Evolutionary conservation across 2,329 filamentous ascomycete species (phyloP).

Genomic region (Colletotrichum viniferum): DNA sequence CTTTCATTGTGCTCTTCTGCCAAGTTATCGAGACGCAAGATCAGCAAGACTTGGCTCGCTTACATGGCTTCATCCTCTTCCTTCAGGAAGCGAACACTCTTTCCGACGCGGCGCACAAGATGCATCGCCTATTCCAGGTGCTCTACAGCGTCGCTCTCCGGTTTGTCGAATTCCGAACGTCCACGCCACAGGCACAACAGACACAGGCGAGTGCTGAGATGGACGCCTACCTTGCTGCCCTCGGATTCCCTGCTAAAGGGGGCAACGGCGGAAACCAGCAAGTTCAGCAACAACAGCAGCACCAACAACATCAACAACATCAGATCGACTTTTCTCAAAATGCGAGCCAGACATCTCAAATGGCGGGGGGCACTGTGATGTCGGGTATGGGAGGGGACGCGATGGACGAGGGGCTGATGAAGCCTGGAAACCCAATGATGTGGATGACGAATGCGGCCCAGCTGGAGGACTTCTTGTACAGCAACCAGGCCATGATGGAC

Average conservation of each 20-base stretch:
- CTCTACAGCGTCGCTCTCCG: slow-evolving; percentile 62
- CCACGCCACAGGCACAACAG: slow-evolving; percentile 30
- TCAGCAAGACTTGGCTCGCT: slow-evolving; percentile 46
- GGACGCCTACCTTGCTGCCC: slow-evolving; percentile 55
- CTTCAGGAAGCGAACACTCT: slow-evolving; percentile 51
- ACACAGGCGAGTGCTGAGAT: slow-evolving; percentile 44
- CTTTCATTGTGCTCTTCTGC: slow-evolving; percentile 59
- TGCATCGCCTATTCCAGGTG: slow-evolving; percentile 62
- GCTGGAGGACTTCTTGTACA: slow-evolving; percentile 43
- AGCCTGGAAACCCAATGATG: slow-evolving; percentile 28
- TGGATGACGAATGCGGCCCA: slow-evolving; percentile 42
- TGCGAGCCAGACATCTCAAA: neutral
- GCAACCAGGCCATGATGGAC: slow-evolving; percentile 41
- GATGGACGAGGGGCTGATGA: neutral
- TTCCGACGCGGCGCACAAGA: slow-evolving; percentile 54
- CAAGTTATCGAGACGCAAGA: slow-evolving; percentile 52
- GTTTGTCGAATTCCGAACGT: slow-evolving; percentile 59
- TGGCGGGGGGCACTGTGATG: neutral
- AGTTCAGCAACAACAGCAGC: neutral
- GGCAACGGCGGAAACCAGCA: neutral
- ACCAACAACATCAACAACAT: neutral
- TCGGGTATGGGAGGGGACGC: neutral
- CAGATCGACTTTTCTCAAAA: slow-evolving; percentile 14
- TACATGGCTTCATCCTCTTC: slow-evolving; percentile 55
- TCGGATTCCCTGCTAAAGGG: slow-evolving; percentile 44